phyloP scores from a whole-genome alignment of 2,329 filamentous ascomycete genomes.

The Ceratocystis harringtonii region DNA sequence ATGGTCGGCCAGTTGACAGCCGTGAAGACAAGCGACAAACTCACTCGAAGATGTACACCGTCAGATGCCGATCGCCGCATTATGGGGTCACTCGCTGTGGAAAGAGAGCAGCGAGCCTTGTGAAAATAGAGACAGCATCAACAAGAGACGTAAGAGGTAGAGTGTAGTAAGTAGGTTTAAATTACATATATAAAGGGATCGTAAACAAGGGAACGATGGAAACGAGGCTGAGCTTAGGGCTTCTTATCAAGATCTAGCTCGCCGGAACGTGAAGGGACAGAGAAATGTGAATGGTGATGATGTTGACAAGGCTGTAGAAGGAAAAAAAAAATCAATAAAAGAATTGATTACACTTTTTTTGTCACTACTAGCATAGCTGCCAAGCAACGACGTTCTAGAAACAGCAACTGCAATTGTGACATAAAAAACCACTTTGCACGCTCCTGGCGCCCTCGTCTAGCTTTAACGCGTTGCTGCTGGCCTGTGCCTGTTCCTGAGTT shows the following conservation, averaged over 20 bases:
- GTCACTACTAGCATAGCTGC: neutral
- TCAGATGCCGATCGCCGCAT: constrained; percentile 14
- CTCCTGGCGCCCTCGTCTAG: neutral
- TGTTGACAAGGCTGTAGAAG: neutral
- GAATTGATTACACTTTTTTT: neutral
- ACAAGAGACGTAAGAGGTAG: neutral
- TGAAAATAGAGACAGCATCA: constrained; percentile 20
- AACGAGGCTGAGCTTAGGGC: neutral
- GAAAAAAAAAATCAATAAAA: neutral
- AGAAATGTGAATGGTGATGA: neutral
- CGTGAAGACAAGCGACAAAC: constrained; percentile 23
- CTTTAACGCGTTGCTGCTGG: neutral
- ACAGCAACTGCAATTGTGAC: neutral
- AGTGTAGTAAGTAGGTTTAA: neutral
- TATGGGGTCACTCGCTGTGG: constrained; percentile 25
- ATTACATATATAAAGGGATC: neutral
- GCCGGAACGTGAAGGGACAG: neutral
- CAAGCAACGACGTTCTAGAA: neutral
- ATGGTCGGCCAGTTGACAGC: constrained; percentile 3
- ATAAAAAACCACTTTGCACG: constrained; percentile 13
- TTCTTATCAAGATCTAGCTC: neutral
- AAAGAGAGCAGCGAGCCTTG: constrained; percentile 25
- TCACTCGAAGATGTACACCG: constrained; percentile 6
- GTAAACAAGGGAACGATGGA: neutral
- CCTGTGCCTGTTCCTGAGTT: neutral